These are phyloP conservation scores for Aegilops bicornis DNA, from an alignment of 176 grass and related monocot genomes.

Conservation along the genomic window DNA sequence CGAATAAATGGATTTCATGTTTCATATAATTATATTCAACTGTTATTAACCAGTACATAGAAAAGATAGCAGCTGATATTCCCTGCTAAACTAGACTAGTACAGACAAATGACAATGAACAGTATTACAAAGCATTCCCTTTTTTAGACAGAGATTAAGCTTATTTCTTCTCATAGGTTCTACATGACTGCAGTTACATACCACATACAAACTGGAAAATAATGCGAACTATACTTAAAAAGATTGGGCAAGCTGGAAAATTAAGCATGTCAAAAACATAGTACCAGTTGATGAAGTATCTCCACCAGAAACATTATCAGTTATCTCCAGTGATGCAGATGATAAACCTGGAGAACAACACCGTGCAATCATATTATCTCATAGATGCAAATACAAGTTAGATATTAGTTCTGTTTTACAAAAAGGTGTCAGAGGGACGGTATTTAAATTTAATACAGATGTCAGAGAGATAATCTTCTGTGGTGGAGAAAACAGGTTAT, in stretches of 20 bases:
- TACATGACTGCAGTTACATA: constrained; percentile 5
- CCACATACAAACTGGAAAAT: neutral
- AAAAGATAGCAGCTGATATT: neutral
- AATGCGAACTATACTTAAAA: constrained; percentile 2
- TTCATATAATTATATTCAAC: too few species aligned
- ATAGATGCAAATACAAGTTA: constrained; percentile 27
- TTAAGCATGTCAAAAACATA: constrained; percentile 8
- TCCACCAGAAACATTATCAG: constrained; percentile 38
- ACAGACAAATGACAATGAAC: neutral
- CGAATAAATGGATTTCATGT: too few species aligned
- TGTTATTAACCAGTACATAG: neutral
- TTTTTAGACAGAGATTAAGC: neutral
- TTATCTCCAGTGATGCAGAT: constrained; percentile 84
- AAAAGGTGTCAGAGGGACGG: neutral
- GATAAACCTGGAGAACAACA: constrained; percentile 69
- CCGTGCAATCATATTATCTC: constrained; percentile 27
- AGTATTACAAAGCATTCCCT: neutral
- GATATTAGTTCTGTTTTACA: neutral
- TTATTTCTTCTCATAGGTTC: neutral
- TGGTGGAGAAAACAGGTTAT: neutral
- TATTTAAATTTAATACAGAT: neutral
- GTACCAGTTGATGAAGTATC: constrained; percentile 69
- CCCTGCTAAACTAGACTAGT: neutral
- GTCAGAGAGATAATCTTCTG: neutral
- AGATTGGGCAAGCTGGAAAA: neutral